Evolutionary conservation across 495 filamentous ascomycete species (phyloP).

Genomic region (Neurospora sp.): DNA sequence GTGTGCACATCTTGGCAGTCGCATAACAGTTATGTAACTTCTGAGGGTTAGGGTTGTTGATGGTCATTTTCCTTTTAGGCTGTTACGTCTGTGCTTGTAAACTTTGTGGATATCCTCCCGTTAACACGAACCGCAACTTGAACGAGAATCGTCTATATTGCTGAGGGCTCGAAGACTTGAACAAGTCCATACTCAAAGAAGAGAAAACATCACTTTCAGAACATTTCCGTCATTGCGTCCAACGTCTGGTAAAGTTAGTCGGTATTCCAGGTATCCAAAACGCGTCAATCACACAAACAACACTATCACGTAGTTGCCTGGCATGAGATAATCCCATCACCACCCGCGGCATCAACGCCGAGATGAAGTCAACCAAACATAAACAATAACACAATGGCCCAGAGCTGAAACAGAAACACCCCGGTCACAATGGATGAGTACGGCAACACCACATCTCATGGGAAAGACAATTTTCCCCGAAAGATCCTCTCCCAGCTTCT

Average conservation of each 20-base stretch:
- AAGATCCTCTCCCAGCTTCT: constrained; percentile 20
- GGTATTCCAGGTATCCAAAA: not conserved
- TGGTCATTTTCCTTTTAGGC: not conserved
- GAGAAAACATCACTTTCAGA: not conserved
- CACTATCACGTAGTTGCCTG: not conserved
- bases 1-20: not conserved
- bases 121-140: not conserved
- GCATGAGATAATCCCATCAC: not conserved
- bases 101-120: not conserved
- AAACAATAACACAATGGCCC: not conserved
- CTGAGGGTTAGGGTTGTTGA: not conserved
- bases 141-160: not conserved
- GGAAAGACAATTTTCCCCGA: not conserved
- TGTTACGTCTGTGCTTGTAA: not conserved
- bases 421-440: not conserved
- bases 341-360: not conserved
- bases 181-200: not conserved
- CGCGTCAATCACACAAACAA: not conserved
- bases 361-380: constrained; percentile 11
- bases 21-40: not conserved
- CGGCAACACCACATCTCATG: not conserved
- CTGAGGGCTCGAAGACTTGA: not conserved
- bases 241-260: not conserved
- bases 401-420: not conserved
- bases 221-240: not conserved